Evolutionary conservation across 1,284 basidiomycete species (phyloP).

Genomic region (Trametes pubescens): DNA sequence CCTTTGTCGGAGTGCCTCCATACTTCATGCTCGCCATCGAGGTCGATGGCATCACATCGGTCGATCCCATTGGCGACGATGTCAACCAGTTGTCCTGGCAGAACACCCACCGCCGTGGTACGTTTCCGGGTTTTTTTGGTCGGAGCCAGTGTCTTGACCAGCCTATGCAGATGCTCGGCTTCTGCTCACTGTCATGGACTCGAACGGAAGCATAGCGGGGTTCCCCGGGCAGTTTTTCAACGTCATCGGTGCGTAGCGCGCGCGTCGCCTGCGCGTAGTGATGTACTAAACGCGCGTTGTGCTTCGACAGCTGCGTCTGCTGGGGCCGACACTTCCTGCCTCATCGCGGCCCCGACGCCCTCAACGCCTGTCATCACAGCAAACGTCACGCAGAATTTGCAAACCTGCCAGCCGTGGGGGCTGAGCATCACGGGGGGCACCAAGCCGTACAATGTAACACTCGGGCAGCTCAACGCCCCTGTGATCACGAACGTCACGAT

Average conservation of each 20-base stretch:
- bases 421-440: slow-evolving; percentile 54
- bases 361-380: slow-evolving; percentile 44
- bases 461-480: slow-evolving; percentile 50
- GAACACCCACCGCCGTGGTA: slow-evolving; percentile 53
- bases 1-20: slow-evolving; percentile 47
- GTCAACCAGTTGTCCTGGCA: slow-evolving; percentile 51
- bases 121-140: slow-evolving; percentile 29
- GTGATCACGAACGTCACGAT: slow-evolving; percentile 55
- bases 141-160: neutral
- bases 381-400: slow-evolving; percentile 51
- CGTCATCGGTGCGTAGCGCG: slow-evolving; percentile 44
- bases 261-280: slow-evolving; percentile 11
- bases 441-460: slow-evolving; percentile 55
- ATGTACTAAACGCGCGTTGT: neutral
- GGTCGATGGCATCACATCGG: slow-evolving; percentile 50
- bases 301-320: slow-evolving; percentile 26
- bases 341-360: slow-evolving; percentile 38
- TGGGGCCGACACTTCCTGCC: slow-evolving; percentile 48
- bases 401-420: slow-evolving; percentile 58
- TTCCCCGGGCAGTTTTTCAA: slow-evolving; percentile 45
- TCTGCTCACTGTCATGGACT: slow-evolving; percentile 54
- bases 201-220: slow-evolving; percentile 52
- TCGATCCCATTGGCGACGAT: slow-evolving; percentile 50
- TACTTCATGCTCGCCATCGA: slow-evolving; percentile 61
- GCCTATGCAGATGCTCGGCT: slow-evolving; percentile 49